Conservation (phyloP, 176 grass and related monocot genomes). For the Puccinellia tenuiflora region DNA sequence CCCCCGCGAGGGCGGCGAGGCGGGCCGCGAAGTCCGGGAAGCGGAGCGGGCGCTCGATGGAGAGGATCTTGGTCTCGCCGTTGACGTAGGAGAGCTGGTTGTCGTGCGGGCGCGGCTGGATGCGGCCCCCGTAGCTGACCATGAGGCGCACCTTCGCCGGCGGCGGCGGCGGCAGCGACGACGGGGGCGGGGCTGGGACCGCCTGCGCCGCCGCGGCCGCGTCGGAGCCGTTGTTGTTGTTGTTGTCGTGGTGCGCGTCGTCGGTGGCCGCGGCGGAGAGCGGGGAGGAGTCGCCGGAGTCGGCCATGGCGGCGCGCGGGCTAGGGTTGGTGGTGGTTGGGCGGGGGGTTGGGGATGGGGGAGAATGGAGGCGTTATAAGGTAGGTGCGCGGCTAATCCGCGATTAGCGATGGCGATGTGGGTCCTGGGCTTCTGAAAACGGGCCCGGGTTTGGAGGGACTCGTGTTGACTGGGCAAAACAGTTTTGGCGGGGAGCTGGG, state of each 20-base stretch:
- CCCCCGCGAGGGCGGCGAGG: constrained; percentile 31
- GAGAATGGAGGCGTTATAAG: constrained; percentile 28
- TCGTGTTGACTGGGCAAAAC: constrained; percentile 5
- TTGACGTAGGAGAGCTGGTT: constrained; percentile 90
- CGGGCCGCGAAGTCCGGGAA: constrained; percentile 59
- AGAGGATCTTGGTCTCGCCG: constrained; percentile 97
- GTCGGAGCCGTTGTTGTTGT: background rate
- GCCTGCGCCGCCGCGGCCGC: background rate
- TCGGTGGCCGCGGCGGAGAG: constrained; percentile 47
- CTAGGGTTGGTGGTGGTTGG: constrained; percentile 30
- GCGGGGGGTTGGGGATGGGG: background rate
- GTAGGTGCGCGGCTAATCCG: background rate
- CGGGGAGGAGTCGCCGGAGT: constrained; percentile 71
- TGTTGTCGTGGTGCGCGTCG: constrained; percentile 39
- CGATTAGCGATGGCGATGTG: background rate
- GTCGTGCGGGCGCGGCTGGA: constrained; percentile 78
- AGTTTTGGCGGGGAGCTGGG: constrained; percentile 1
- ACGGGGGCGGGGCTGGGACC: background rate
- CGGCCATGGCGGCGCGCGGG: constrained; percentile 43
- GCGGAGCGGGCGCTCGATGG: constrained; percentile 63
- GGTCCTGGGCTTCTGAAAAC: constrained; percentile 9
- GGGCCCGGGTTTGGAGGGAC: background rate
- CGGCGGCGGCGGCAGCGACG: background rate
- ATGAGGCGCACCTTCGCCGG: constrained; percentile 56
- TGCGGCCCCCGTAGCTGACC: constrained; percentile 94